phyloP scores from a whole-genome alignment of 2,329 filamentous ascomycete genomes.

The Sporothrix globosa region DNA sequence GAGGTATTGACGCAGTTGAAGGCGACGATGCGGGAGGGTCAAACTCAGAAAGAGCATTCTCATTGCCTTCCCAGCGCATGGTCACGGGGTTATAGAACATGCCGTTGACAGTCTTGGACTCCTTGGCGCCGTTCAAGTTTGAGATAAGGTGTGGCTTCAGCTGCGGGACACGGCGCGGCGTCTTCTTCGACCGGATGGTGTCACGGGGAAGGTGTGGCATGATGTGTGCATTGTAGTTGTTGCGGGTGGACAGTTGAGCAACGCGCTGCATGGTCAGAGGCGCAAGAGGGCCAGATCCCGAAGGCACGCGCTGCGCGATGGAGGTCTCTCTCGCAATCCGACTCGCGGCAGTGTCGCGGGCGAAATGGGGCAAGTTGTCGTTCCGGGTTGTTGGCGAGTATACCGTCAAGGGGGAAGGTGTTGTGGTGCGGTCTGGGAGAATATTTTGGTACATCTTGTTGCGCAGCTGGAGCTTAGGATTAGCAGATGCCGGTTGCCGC shows the following conservation, averaged over 20 bases:
- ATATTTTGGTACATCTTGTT: constrained; percentile 61
- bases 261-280: constrained; percentile 60
- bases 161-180: constrained; percentile 58
- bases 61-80: constrained; percentile 94
- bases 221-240: constrained; percentile 50
- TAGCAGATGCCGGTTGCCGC: constrained; percentile 73
- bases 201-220: constrained; percentile 34
- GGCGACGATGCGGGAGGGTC: constrained; percentile 64
- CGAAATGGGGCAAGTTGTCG: constrained; percentile 64
- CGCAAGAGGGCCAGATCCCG: constrained; percentile 52
- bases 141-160: constrained; percentile 86
- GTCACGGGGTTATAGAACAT: constrained; percentile 93
- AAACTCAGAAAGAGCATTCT: constrained; percentile 79
- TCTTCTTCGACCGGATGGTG: constrained; percentile 58
- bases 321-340: constrained; percentile 66
- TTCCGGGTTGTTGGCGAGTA: constrained; percentile 60
- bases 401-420: constrained; percentile 58
- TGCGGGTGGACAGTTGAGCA: constrained; percentile 56
- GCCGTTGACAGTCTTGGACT: constrained; percentile 83
- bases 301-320: constrained; percentile 61
- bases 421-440: constrained; percentile 56
- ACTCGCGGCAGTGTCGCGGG: constrained; percentile 67
- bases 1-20: constrained; percentile 52
- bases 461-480: constrained; percentile 65
- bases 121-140: constrained; percentile 73